Evolutionary conservation across 2,329 filamentous ascomycete species (phyloP).

Genomic region (Fusarium bactridioides): DNA sequence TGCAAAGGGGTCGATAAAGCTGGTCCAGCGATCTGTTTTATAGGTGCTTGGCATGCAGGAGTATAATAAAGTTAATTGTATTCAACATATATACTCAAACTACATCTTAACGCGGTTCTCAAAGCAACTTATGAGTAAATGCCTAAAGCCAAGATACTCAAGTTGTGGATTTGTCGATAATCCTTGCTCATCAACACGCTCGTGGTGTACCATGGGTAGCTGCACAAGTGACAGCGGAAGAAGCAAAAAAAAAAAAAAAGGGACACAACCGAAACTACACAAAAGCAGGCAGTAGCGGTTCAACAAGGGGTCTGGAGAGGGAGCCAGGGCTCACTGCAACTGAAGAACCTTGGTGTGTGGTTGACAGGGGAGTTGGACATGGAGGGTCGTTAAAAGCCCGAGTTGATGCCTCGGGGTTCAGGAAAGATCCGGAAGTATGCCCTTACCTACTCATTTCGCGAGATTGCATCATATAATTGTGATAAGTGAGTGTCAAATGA

Average conservation of each 20-base stretch:
- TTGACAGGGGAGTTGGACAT: slow-evolving; percentile 8
- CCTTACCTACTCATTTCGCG: not conserved
- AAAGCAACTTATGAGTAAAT: not conserved
- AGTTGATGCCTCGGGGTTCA: not conserved
- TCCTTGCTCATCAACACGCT: not conserved
- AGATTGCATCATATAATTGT: not conserved
- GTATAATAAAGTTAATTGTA: slow-evolving; percentile 19
- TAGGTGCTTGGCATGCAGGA: not conserved
- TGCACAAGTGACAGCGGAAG: slow-evolving; percentile 35
- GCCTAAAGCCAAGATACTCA: not conserved
- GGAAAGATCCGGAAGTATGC: not conserved
- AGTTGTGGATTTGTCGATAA: not conserved
- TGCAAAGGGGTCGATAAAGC: not conserved
- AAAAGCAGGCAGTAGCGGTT: slow-evolving; percentile 12
- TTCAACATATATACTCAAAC: slow-evolving; percentile 21
- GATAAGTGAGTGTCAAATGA: not conserved
- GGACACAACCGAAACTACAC: slow-evolving; percentile 19
- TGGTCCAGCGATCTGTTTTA: not conserved
- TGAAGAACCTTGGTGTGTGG: slow-evolving; percentile 7
- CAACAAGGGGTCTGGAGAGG: not conserved
- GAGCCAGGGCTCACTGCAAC: not conserved
- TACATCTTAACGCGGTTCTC: not conserved
- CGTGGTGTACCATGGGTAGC: not conserved
- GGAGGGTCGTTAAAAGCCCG: not conserved
- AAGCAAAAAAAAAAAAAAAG: slow-evolving; percentile 31